phyloP scores from a whole-genome alignment of 257 asterid species.

The Ballota nigra region DNA sequence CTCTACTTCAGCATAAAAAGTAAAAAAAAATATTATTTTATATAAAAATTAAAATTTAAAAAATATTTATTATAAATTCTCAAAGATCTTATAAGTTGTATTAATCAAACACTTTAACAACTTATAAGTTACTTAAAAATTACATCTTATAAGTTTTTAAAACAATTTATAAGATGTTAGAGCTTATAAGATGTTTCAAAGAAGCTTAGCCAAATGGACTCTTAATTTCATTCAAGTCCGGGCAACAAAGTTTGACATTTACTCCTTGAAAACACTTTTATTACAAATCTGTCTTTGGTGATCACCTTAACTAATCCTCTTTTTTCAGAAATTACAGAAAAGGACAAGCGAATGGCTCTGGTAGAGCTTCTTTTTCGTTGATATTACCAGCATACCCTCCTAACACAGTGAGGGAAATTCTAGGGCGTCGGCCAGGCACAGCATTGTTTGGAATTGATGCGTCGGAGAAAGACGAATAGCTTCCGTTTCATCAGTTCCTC shows the following conservation, averaged over 20 bases:
- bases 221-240: neutral
- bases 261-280: neutral
- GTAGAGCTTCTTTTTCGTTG: neutral
- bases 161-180: too few relatives aligned
- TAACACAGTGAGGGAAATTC: neutral
- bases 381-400: neutral
- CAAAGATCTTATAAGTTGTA: too few relatives aligned
- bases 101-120: too few relatives aligned
- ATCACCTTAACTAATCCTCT: neutral
- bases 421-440: neutral
- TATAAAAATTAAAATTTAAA: too few relatives aligned
- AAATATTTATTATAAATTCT: too few relatives aligned
- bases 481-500: neutral
- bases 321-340: neutral
- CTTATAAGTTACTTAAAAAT: too few relatives aligned
- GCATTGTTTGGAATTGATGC: neutral
- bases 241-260: too few relatives aligned
- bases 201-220: too few relatives aligned
- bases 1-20: too few relatives aligned
- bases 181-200: too few relatives aligned
- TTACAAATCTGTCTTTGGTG: neutral
- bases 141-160: too few relatives aligned
- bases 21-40: too few relatives aligned
- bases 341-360: neutral
- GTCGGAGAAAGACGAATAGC: slow-evolving; percentile 6